These are phyloP conservation scores for Epichloe festucae DNA, from an alignment of 2,329 filamentous ascomycete genomes.

Conservation along the genomic window DNA sequence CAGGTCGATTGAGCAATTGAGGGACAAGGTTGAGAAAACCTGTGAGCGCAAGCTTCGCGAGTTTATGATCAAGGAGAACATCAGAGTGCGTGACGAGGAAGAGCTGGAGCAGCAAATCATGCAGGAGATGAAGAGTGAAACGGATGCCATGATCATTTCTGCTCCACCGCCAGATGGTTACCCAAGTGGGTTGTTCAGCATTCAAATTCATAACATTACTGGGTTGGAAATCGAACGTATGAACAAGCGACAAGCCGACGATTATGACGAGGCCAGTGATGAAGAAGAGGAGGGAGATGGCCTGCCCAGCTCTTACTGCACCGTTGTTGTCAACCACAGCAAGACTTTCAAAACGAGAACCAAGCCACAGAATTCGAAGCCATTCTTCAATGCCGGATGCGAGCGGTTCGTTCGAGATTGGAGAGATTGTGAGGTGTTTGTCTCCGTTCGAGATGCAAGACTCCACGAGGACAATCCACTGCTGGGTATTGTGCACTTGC, in stretches of 20 bases:
- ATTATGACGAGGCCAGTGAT: constrained; percentile 33
- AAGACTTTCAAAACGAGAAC: constrained; percentile 59
- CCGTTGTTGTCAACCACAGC: constrained; percentile 59
- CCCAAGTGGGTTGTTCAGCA: constrained; percentile 53
- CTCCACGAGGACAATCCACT: constrained; percentile 58
- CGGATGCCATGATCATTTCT: constrained; percentile 54
- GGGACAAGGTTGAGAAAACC: constrained; percentile 38
- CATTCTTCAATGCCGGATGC: constrained; percentile 66
- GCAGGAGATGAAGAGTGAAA: constrained; percentile 48
- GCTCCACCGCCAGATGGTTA: constrained; percentile 50
- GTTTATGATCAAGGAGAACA: constrained; percentile 32
- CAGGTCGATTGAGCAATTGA: constrained; percentile 43
- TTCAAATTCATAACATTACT: constrained; percentile 62
- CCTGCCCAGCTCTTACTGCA: constrained; percentile 59
- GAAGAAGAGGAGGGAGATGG: constrained; percentile 51
- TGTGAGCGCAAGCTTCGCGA: constrained; percentile 54
- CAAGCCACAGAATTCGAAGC: constrained; percentile 66
- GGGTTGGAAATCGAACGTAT: constrained; percentile 49
- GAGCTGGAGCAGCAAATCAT: constrained; percentile 56
- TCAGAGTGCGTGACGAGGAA: constrained; percentile 37
- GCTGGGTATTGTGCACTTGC: constrained; percentile 57
- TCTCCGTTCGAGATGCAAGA: constrained; percentile 54
- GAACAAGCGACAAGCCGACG: constrained; percentile 39
- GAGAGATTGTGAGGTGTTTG: constrained; percentile 51
- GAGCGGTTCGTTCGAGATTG: constrained; percentile 62